Evolutionary conservation across 164 flowering plant genomes (phyloP).

Genomic region (Stephania japonica): DNA sequence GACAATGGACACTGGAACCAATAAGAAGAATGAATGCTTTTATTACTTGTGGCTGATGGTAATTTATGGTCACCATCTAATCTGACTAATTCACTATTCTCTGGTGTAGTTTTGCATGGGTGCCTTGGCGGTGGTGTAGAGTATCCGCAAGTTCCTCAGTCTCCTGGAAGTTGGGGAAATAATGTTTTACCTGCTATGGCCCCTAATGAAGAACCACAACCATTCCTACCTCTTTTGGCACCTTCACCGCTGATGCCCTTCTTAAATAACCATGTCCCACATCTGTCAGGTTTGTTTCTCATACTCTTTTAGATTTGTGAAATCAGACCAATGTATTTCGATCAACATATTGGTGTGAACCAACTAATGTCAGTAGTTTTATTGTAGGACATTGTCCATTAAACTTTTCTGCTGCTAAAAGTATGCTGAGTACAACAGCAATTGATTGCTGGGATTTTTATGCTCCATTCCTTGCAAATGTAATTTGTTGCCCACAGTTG

Average conservation of each 20-base stretch:
- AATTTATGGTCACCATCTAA: neutral
- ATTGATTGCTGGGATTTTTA: slow-evolving; percentile 61
- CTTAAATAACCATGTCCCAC: slow-evolving; percentile 58
- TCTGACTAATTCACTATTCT: slow-evolving; percentile 2
- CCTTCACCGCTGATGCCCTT: slow-evolving; percentile 84
- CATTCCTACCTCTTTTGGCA: slow-evolving; percentile 73
- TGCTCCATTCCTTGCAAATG: slow-evolving; percentile 79
- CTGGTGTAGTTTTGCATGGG: slow-evolving; percentile 35
- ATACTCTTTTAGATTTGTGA: neutral
- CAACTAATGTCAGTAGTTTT: neutral
- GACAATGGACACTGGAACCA: neutral
- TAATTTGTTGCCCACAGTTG: slow-evolving; percentile 90
- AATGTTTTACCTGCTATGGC: slow-evolving; percentile 43
- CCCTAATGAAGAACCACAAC: slow-evolving; percentile 57
- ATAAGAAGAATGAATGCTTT: neutral
- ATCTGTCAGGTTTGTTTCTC: slow-evolving; percentile 58
- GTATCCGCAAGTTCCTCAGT: slow-evolving; percentile 19
- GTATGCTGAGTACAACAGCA: slow-evolving; percentile 57
- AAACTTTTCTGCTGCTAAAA: slow-evolving; percentile 67
- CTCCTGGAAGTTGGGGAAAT: slow-evolving; percentile 18
- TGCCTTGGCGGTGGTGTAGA: slow-evolving; percentile 23
- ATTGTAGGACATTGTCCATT: slow-evolving; percentile 65
- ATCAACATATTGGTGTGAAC: neutral
- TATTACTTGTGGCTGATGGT: neutral
- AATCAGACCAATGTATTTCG: neutral